Conservation (phyloP, 1,284 basidiomycete species). For the Lentinula novae-zelandiae region DNA sequence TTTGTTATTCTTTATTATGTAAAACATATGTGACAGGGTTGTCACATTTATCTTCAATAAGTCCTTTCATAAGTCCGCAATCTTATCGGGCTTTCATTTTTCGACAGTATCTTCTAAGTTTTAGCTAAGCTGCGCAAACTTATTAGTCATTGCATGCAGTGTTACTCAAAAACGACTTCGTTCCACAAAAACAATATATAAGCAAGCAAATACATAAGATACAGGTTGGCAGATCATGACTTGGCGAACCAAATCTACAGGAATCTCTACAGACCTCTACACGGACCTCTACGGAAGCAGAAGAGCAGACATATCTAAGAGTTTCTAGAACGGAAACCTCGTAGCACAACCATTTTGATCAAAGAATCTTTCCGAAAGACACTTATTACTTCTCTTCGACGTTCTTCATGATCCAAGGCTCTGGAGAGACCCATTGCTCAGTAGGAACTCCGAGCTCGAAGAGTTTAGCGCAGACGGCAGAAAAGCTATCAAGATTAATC, state of each 20-base stretch:
- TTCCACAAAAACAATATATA: neutral
- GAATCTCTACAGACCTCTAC: neutral
- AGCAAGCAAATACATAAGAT: neutral
- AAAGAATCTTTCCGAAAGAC: neutral
- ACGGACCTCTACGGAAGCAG: neutral
- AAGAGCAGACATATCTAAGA: conserved; percentile 3
- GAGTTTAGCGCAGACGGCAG: conserved; percentile 69
- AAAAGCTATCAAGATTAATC: conserved; percentile 56
- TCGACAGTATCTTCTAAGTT: too few species aligned
- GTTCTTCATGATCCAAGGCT: conserved; percentile 71
- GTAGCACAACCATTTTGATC: neutral
- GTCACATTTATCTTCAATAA: too few species aligned
- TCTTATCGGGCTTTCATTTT: too few species aligned
- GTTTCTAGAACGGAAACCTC: neutral
- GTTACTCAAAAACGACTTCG: neutral
- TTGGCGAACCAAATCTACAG: neutral
- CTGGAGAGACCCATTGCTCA: conserved; percentile 65
- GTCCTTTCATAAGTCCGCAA: too few species aligned
- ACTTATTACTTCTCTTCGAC: conserved; percentile 50
- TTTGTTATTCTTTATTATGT: too few species aligned
- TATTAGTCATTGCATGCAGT: too few species aligned
- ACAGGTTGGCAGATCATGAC: neutral
- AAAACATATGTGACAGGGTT: too few species aligned
- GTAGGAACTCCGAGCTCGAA: conserved; percentile 89
- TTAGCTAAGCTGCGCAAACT: too few species aligned